phyloP scores from a whole-genome alignment of 2,329 filamentous ascomycete genomes.

The Diaporthe batatas region DNA sequence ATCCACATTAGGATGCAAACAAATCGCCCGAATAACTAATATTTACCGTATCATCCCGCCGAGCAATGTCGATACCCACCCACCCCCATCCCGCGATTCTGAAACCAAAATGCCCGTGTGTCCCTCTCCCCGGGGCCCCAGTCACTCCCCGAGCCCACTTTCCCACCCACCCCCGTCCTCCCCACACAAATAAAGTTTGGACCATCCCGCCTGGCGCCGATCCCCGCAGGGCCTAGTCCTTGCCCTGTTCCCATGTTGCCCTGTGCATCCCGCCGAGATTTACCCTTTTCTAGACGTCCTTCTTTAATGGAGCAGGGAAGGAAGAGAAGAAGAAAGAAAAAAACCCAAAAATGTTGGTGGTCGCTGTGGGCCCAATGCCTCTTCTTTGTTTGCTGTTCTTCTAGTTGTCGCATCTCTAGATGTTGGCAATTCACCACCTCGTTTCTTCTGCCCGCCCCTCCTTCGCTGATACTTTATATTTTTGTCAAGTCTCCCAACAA shows the following conservation, averaged over 20 bases:
- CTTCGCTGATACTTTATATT: not conserved
- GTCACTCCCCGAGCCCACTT: constrained; percentile 5
- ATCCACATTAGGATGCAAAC: constrained; percentile 13
- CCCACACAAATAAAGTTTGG: constrained; percentile 32
- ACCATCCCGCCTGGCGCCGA: constrained; percentile 38
- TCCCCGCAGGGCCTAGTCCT: constrained; percentile 38
- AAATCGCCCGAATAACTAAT: not conserved
- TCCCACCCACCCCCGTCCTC: constrained; percentile 14
- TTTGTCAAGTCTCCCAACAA: not conserved
- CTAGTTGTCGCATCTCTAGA: constrained; percentile 21
- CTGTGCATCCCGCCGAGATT: constrained; percentile 37
- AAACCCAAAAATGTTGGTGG: not conserved
- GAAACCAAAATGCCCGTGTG: constrained; percentile 27
- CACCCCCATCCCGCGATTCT: constrained; percentile 21
- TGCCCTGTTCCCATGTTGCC: constrained; percentile 36
- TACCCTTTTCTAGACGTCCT: constrained; percentile 38
- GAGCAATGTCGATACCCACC: constrained; percentile 13
- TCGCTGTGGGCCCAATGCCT: constrained; percentile 17
- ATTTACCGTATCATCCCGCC: constrained; percentile 4
- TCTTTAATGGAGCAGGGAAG: not conserved
- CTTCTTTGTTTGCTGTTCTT: constrained; percentile 1
- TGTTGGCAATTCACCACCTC: constrained; percentile 23
- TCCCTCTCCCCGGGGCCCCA: constrained; percentile 6
- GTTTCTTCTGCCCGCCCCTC: not conserved
- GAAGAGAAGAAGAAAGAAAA: not conserved